phyloP scores from a whole-genome alignment of 2,329 filamentous ascomycete genomes.

The Aspergillus uvarum region DNA sequence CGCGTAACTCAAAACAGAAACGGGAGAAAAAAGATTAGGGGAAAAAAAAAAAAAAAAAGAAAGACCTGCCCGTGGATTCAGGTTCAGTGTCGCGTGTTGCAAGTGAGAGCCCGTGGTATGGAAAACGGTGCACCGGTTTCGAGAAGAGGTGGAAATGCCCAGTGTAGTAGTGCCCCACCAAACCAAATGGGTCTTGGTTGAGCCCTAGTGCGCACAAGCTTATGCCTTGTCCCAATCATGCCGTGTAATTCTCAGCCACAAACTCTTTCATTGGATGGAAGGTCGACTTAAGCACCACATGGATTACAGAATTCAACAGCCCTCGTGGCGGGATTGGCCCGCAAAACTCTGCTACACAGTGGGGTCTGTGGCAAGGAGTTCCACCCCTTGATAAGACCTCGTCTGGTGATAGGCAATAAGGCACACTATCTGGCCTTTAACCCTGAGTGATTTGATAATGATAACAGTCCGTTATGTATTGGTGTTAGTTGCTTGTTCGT shows the following conservation, averaged over 20 bases:
- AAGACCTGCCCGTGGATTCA: background rate
- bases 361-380: constrained; percentile 3
- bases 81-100: constrained; percentile 11
- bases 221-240: constrained; percentile 4
- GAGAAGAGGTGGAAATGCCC: constrained; percentile 1
- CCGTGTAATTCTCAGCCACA: background rate
- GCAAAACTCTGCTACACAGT: constrained; percentile 1
- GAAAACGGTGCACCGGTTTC: constrained; percentile 10
- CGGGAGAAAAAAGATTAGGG: no score
- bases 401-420: constrained; percentile 11
- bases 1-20: background rate
- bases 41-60: no score
- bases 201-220: constrained; percentile 10
- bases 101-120: background rate
- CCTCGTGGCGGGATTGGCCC: constrained; percentile 1
- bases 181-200: background rate
- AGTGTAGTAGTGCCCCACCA: background rate
- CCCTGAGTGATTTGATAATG: constrained; percentile 9
- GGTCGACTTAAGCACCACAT: constrained; percentile 10
- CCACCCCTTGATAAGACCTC: constrained; percentile 12
- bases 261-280: background rate
- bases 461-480: constrained; percentile 9
- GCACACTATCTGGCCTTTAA: background rate
- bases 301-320: constrained; percentile 4
- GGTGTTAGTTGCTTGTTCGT: background rate